Evolutionary conservation across 768 basidiomycete species (phyloP), one percentile per base, ranked within the genome.

Genomic region (Chalciporus pseudorubinellus): DNA sequence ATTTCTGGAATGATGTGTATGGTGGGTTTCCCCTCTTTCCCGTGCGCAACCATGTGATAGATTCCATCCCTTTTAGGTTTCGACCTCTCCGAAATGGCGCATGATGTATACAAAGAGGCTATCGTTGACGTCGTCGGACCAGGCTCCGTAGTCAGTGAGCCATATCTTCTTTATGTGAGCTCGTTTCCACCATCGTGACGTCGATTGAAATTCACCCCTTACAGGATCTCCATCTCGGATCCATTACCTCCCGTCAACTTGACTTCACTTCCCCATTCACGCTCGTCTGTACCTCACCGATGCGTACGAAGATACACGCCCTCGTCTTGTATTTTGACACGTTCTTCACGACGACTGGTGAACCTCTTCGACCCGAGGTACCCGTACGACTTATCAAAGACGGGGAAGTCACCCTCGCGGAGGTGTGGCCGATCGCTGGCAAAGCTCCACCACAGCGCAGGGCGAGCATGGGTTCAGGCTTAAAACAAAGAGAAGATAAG

Each of bases 321-420:
- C 84, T 98, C 72, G 77, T 97, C 21, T 82, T 94, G 16, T 95
- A 95, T 72, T 98, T 98, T 62, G 95, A 98, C 71, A 87, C 89
- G 0, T 98, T 94, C 77, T 98, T 98, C 77, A 83, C 83, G 1
- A 67, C 74, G 55, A 39, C 74, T 69, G 24, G 86, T 80, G 72
- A 72, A 39, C 79, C 80, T 1, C 70, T 86, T 6, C 68, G 83
- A 0, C 73, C 79, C 0, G 72, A 72, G 29, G 77, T 78, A 0
- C 62, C 78, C 19, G 86, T 83, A 9, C 77, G 81, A 43, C 59
- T 83, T 12, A 71, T 83, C 44, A 78, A 78, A 50, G 80, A 84
- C 24, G 86, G 84, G 31, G 79, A 77, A 7, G 71, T 82, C 19
- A 59, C 70, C 16, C 71, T 89, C n/a, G 87, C 87, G 0, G 89